Conservation (phyloP, 1,284 basidiomycete genomes). For the Malassezia nana region DNA sequence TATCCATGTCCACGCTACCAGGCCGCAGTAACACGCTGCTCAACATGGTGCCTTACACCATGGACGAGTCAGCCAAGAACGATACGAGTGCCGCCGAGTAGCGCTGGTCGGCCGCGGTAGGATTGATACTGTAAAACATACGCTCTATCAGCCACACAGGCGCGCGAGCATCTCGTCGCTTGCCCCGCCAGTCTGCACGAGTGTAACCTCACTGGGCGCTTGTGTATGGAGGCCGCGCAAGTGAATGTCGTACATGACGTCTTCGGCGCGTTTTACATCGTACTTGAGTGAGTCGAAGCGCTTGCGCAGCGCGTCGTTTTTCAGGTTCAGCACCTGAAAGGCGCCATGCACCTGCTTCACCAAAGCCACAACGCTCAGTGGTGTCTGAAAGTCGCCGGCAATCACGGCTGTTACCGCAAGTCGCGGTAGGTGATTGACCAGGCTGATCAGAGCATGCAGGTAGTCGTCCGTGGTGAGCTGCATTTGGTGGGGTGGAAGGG, state of each 20-base stretch:
- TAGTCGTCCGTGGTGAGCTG: slow-evolving; percentile 37
- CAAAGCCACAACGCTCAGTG: slow-evolving; percentile 29
- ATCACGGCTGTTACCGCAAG: slow-evolving; percentile 25
- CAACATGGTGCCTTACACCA: slow-evolving; percentile 17
- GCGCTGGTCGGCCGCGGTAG: not conserved
- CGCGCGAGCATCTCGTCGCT: not conserved
- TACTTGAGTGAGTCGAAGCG: slow-evolving; percentile 47
- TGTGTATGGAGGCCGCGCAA: slow-evolving; percentile 24
- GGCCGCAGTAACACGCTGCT: slow-evolving; percentile 8
- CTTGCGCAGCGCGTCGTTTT: slow-evolving; percentile 42
- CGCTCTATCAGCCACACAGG: not conserved
- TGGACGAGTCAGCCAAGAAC: slow-evolving; percentile 10
- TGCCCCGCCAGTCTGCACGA: not conserved
- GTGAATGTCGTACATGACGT: slow-evolving; percentile 44
- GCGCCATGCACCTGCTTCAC: slow-evolving; percentile 43
- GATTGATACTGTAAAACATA: not conserved
- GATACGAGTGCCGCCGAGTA: slow-evolving; percentile 5
- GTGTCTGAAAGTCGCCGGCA: slow-evolving; percentile 30
- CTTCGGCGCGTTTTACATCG: slow-evolving; percentile 46
- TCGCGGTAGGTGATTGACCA: slow-evolving; percentile 37
- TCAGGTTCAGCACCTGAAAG: slow-evolving; percentile 45
- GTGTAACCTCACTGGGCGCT: not conserved
- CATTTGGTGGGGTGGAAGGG: slow-evolving; percentile 10
- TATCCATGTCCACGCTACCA: slow-evolving; percentile 8
- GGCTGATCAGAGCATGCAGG: slow-evolving; percentile 32